phyloP scores from a whole-genome alignment of 2,329 filamentous ascomycete species.

The Aureobasidium pullulans region DNA sequence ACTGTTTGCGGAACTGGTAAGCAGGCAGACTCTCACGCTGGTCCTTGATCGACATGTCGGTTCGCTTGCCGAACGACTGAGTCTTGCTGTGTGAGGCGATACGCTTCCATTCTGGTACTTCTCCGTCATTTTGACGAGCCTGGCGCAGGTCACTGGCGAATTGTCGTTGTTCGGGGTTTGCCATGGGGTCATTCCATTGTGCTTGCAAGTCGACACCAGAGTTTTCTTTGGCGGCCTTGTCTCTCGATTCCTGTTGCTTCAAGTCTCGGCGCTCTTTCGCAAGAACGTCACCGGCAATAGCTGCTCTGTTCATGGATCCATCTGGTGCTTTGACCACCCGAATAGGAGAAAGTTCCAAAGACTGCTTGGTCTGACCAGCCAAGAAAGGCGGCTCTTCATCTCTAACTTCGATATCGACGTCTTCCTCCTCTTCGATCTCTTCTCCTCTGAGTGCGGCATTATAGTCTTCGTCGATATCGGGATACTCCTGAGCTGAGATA shows the following conservation, averaged over 20 bases:
- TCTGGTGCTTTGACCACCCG: slow-evolving; percentile 95
- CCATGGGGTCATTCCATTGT: slow-evolving; percentile 98
- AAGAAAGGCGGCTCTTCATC: slow-evolving; percentile 97
- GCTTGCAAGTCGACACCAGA: slow-evolving; percentile 74
- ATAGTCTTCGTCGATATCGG: slow-evolving; percentile 90
- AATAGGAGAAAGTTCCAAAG: slow-evolving; percentile 88
- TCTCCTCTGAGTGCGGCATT: slow-evolving; percentile 80
- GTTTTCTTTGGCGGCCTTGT: slow-evolving; percentile 64
- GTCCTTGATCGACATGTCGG: slow-evolving; percentile 87
- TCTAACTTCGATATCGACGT: slow-evolving; percentile 91
- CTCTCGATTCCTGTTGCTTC: slow-evolving; percentile 79
- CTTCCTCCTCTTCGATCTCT: slow-evolving; percentile 86
- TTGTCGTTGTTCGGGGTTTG: slow-evolving; percentile 70
- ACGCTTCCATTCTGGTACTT: slow-evolving; percentile 87
- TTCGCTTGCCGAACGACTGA: slow-evolving; percentile 75
- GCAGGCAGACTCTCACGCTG: slow-evolving; percentile 87
- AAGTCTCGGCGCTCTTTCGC: slow-evolving; percentile 87
- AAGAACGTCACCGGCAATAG: slow-evolving; percentile 83
- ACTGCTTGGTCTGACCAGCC: slow-evolving; percentile 92
- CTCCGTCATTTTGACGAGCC: slow-evolving; percentile 51
- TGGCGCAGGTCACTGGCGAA: slow-evolving; percentile 83
- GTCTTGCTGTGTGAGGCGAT: slow-evolving; percentile 68
- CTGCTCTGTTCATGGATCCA: slow-evolving; percentile 93
- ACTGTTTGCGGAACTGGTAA: slow-evolving; percentile 75
- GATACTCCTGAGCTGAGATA: slow-evolving; percentile 85